Conservation (phyloP, 495 filamentous ascomycete genomes). For the Aspergillus olivimuriae region DNA sequence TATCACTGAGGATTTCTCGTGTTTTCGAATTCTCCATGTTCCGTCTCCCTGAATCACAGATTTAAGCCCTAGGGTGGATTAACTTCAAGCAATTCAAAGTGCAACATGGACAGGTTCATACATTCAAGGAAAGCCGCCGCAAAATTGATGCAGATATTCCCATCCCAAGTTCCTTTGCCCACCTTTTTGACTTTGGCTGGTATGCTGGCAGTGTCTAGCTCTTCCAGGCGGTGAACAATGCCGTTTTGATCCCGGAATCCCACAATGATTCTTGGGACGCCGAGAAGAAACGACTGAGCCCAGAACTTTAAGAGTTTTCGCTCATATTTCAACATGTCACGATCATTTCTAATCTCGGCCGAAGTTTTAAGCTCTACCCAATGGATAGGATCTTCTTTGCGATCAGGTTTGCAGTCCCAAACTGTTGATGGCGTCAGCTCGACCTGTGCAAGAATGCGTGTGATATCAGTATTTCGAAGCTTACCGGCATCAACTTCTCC, state of each 20-base stretch:
- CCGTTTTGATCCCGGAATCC: slow-evolving; percentile 76
- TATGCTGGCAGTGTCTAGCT: slow-evolving; percentile 70
- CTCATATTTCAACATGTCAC: slow-evolving; percentile 70
- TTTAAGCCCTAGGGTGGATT: slow-evolving; percentile 53
- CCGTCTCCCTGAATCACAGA: slow-evolving; percentile 60
- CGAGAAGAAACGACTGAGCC: slow-evolving; percentile 92
- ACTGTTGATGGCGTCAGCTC: slow-evolving; percentile 40
- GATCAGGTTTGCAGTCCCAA: slow-evolving; percentile 71
- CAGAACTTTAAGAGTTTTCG: slow-evolving; percentile 90
- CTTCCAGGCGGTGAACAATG: slow-evolving; percentile 60
- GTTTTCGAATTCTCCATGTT: slow-evolving; percentile 74
- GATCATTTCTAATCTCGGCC: slow-evolving; percentile 56
- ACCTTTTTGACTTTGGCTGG: slow-evolving; percentile 63
- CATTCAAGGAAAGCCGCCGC: slow-evolving; percentile 69
- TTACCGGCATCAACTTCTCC: slow-evolving; percentile 90
- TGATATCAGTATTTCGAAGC: too few relatives aligned
- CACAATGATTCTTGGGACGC: slow-evolving; percentile 85
- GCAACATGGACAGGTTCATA: slow-evolving; percentile 29
- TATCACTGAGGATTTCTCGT: slow-evolving; percentile 48
- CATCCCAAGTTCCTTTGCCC: slow-evolving; percentile 71
- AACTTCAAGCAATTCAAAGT: too few relatives aligned
- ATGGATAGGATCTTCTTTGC: slow-evolving; percentile 61
- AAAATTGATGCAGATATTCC: slow-evolving; percentile 87
- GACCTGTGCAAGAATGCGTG: too few relatives aligned
- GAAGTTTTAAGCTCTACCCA: slow-evolving; percentile 96